Evolutionary conservation across 2,329 filamentous ascomycete species (phyloP).

Genomic region (Plenodomus biglobosus): DNA sequence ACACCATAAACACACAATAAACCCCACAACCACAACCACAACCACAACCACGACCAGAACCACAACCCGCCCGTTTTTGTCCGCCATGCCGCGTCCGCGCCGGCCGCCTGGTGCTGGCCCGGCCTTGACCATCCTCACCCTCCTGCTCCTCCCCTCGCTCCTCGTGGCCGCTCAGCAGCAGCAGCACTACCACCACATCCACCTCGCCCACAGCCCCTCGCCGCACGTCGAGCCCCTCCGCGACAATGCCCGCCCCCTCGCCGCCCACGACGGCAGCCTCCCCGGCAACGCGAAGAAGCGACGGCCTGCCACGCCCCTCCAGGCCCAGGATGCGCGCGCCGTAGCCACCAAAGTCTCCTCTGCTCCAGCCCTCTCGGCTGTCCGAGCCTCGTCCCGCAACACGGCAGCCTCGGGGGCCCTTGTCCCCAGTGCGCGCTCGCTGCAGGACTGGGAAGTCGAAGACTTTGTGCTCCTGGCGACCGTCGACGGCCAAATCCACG

Average conservation of each 20-base stretch:
- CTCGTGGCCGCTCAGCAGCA: conserved; percentile 48
- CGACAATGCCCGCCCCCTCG: conserved; percentile 23
- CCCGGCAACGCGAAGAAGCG: conserved; percentile 24
- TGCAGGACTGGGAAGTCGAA: conserved; percentile 99
- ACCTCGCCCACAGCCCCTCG: conserved; percentile 25
- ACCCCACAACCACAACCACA: no score
- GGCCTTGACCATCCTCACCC: conserved; percentile 40
- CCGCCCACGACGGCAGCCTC: conserved; percentile 12
- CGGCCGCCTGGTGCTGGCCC: conserved; percentile 45
- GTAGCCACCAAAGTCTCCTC: conserved; percentile 72
- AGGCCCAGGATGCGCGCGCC: conserved; percentile 78
- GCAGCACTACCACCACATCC: conserved; percentile 44
- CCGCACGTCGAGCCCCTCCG: conserved; percentile 31
- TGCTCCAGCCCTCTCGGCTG: conserved; percentile 87
- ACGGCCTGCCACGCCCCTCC: conserved; percentile 29
- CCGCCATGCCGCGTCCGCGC: conserved; percentile 42
- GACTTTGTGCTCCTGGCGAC: conserved; percentile 99
- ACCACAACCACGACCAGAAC: conserved; percentile 6
- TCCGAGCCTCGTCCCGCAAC: conserved; percentile 85
- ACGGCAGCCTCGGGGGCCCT: conserved; percentile 51
- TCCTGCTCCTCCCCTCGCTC: conserved; percentile 40
- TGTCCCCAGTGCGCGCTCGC: conserved; percentile 81
- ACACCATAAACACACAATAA: no score
- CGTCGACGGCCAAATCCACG: conserved; percentile 95
- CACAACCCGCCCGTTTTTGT: neutral